Base-by-base conservation (phyloP, 1,284 basidiomycete genomes). In the Porogramme epimiltina region DNA sequence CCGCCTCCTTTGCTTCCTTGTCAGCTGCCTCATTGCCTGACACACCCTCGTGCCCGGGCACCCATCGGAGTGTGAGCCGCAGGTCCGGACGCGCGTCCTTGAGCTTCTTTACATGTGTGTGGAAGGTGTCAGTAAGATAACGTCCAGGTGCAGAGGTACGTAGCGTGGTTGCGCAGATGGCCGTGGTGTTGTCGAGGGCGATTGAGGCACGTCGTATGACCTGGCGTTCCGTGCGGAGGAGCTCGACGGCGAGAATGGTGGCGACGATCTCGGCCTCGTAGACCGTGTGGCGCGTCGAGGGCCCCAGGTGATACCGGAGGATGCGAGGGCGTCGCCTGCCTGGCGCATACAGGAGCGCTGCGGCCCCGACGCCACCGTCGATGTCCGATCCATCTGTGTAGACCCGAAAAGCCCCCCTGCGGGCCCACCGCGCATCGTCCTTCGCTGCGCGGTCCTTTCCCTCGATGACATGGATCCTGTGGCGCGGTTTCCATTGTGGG, bases 361-460 rank as follows among this genome's bases (percentile, higher is more conserved):
- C 18, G 52, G 52, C 2, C 0, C 51, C 54, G 1, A 56, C 50
- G 2, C 36, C 44, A 2, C 47, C 44, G 8, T 52, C 47, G 8
- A 52, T 47, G n/a, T 54, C 53, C 4, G 57, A 64, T 1, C 60
- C 60, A 45, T 64, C 62, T 1, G 60, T 40, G 42, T 60, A 62
- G 4, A 62, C 44, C 2, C 42, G 31, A 15, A 37, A 25, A 0
- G 41, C 45, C 0, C 37, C 45, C 3, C 6, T 10, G 3, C 34
- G n/a, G 1, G 19, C 28, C 48, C 55, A 49, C 1, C 31, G 13
- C 16, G 19, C 22, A 2, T 51, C 47, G 13, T 45, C 45, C 1
- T 10, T 26, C 3, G 15, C 10, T 22, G 43, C 45, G 16, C 28
- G 20, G 23, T 52, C 43, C 36, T 43, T 49, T 39, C 59, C 43